phyloP scores from a whole-genome alignment of 1,284 basidiomycete genomes.

The Taiwanofungus camphoratus region DNA sequence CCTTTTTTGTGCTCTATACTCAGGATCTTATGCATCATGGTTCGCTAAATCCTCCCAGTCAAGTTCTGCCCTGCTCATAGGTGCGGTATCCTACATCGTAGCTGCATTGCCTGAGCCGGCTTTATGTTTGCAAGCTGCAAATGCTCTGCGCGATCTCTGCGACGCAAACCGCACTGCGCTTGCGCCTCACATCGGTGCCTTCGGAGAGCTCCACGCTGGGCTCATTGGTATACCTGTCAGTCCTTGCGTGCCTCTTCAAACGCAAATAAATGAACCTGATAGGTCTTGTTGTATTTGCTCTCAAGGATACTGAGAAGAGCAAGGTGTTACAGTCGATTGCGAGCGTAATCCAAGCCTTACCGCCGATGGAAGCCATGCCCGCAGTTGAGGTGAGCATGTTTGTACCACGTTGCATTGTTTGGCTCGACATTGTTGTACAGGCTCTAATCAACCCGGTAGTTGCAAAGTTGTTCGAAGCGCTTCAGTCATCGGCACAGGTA shows the following conservation, averaged over 20 bases:
- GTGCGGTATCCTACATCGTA: slow-evolving; percentile 68
- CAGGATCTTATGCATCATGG: slow-evolving; percentile 84
- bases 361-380: slow-evolving; percentile 67
- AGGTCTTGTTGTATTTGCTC: background rate
- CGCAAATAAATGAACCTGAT: no score
- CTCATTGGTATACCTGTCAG: slow-evolving; percentile 69
- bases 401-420: background rate
- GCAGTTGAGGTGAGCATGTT: slow-evolving; percentile 59
- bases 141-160: slow-evolving; percentile 77
- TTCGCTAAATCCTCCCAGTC: slow-evolving; percentile 54
- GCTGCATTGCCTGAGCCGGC: slow-evolving; percentile 57
- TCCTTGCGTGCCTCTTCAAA: slow-evolving; percentile 9
- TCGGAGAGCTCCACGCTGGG: slow-evolving; percentile 76
- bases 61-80: slow-evolving; percentile 44
- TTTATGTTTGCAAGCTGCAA: slow-evolving; percentile 72
- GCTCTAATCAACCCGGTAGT: slow-evolving; percentile 76
- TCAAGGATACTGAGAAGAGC: slow-evolving; percentile 77
- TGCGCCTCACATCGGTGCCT: slow-evolving; percentile 77
- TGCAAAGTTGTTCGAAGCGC: slow-evolving; percentile 56
- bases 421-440: slow-evolving; percentile 29
- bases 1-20: no score
- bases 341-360: slow-evolving; percentile 84
- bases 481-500: slow-evolving; percentile 45
- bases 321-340: slow-evolving; percentile 88
- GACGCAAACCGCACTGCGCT: slow-evolving; percentile 79